phyloP scores from a whole-genome alignment of 2,329 filamentous ascomycete genomes.

The Aureobasidium sp. region DNA sequence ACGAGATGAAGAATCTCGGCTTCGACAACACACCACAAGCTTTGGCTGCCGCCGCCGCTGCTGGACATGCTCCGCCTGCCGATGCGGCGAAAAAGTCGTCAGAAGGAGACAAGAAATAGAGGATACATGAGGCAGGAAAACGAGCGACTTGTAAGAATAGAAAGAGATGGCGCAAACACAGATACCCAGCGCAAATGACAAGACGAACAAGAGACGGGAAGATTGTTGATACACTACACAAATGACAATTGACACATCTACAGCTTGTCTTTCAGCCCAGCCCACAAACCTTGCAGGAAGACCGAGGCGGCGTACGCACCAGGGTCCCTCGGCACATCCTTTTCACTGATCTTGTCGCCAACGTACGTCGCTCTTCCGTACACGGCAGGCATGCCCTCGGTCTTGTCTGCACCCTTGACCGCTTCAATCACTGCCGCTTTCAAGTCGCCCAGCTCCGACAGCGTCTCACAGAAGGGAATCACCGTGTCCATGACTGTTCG shows the following conservation, averaged over 20 bases:
- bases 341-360: constrained; percentile 20
- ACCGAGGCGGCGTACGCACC: constrained; percentile 29
- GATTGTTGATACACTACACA: neutral
- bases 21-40: constrained; percentile 41
- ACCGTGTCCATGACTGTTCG: constrained; percentile 31
- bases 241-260: neutral
- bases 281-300: constrained; percentile 25
- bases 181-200: neutral
- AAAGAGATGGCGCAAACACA: neutral
- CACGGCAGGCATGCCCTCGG: constrained; percentile 27
- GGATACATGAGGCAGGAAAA: neutral
- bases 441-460: constrained; percentile 20
- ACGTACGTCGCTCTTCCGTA: constrained; percentile 30
- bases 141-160: neutral
- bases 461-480: constrained; percentile 29
- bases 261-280: constrained; percentile 16
- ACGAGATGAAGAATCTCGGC: constrained; percentile 90
- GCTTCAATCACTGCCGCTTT: constrained; percentile 23
- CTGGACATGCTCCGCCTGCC: neutral
- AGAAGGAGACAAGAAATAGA: neutral
- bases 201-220: neutral
- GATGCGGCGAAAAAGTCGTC: neutral
- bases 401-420: constrained; percentile 25
- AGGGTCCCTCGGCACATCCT: constrained; percentile 27
- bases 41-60: constrained; percentile 1